Conservation (phyloP, 257 asterid genomes). For the Ajuga chamaepitys region DNA sequence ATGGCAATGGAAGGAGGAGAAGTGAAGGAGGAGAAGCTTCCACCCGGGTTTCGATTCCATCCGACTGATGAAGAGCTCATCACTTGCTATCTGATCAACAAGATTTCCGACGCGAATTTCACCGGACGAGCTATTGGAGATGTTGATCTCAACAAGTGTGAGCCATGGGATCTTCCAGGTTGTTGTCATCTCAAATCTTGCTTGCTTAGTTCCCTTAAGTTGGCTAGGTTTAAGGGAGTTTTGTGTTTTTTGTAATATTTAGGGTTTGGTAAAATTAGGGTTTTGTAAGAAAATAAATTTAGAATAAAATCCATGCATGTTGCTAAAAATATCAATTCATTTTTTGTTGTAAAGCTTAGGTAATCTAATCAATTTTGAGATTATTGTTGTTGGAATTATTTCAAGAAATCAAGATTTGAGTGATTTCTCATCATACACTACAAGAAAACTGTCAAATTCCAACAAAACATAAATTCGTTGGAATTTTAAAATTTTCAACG, state of each 20-base stretch:
- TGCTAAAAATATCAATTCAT: too few species aligned
- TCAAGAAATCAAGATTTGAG: not conserved
- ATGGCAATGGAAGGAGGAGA: slow-evolving; percentile 46
- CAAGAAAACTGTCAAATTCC: too few species aligned
- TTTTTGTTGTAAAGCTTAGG: too few species aligned
- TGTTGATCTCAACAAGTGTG: slow-evolving; percentile 91
- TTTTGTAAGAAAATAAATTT: not conserved
- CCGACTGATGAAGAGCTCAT: slow-evolving; percentile 86
- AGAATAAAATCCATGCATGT: too few species aligned
- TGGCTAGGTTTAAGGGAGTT: too few species aligned
- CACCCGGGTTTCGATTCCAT: slow-evolving; percentile 89
- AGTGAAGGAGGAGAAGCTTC: slow-evolving; percentile 51
- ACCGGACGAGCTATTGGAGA: slow-evolving; percentile 73
- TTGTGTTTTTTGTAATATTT: not conserved
- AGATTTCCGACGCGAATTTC: slow-evolving; percentile 69
- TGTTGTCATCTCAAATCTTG: slow-evolving; percentile 1
- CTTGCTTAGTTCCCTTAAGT: not conserved
- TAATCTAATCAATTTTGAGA: too few species aligned
- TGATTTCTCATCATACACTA: too few species aligned
- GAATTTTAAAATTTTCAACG: too few species aligned
- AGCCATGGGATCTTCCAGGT: slow-evolving; percentile 99
- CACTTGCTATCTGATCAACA: slow-evolving; percentile 66
- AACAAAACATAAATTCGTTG: too few species aligned
- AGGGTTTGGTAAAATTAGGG: slow-evolving; percentile 28
- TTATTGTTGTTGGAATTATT: too few species aligned